A percentile compares a stretch with the other conserved stretches of the same genome.
Evolutionary conservation across 108 stramenopile genomes (phyloP).

Genomic region (Cyclotella distinguenda): DNA sequence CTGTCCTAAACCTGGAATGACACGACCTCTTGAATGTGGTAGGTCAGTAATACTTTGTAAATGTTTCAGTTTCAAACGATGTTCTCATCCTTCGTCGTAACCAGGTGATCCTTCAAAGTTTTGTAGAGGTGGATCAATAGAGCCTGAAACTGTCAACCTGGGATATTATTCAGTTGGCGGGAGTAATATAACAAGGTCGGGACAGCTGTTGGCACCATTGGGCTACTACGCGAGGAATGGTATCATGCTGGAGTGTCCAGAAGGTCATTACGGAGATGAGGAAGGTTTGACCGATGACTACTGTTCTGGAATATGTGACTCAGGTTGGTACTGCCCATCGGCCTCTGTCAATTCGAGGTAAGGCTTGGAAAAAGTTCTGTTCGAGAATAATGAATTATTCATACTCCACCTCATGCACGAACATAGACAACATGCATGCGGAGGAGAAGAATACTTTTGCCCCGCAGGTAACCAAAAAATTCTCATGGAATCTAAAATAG

Average conservation of each 20-base stretch:
- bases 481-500: neutral
- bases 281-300: constrained; percentile 20
- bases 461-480: constrained; percentile 9
- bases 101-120: constrained; percentile 12
- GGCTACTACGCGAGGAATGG: constrained; percentile 33
- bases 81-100: neutral
- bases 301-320: constrained; percentile 29
- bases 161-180: constrained; percentile 38
- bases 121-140: constrained; percentile 30
- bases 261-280: constrained; percentile 32
- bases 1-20: constrained; percentile 24
- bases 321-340: constrained; percentile 20
- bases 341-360: constrained; percentile 19
- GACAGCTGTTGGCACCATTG: constrained; percentile 12
- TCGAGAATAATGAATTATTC: neutral
- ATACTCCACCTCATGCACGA: neutral
- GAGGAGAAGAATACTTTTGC: constrained; percentile 23
- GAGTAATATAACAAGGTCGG: constrained; percentile 7
- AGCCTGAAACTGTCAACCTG: constrained; percentile 8
- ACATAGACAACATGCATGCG: constrained; percentile 34
- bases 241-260: constrained; percentile 17
- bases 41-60: neutral
- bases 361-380: neutral
- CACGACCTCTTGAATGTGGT: constrained; percentile 25
- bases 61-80: too few relatives aligned